These are phyloP conservation scores for Eucalyptus lansdowneana DNA, from an alignment of 345 rosid genomes.

Conservation along the genomic window DNA sequence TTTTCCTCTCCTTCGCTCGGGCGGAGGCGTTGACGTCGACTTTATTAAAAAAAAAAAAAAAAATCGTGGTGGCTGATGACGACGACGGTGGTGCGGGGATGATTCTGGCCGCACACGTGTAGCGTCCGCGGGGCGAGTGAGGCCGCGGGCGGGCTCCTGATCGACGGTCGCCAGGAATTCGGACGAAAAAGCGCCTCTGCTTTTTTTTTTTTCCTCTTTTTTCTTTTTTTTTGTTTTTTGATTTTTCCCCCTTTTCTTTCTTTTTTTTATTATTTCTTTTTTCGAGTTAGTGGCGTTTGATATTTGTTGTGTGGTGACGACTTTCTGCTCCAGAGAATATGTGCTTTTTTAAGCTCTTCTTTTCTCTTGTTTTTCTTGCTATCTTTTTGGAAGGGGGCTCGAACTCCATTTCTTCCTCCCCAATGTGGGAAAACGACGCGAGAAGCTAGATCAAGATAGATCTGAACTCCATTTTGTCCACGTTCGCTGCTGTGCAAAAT, in stretches of 20 bases:
- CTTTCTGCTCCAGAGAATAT: neutral
- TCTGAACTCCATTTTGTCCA: too few species aligned
- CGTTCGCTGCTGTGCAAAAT: too few species aligned
- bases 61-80: neutral
- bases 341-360: neutral
- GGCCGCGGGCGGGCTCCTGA: neutral
- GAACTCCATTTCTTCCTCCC: neutral
- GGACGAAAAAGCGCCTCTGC: neutral
- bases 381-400: neutral
- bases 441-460: too few species aligned
- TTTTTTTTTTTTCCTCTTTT: neutral
- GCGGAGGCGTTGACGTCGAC: neutral
- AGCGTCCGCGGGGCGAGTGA: neutral
- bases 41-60: accelerated
- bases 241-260: accelerated
- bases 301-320: neutral
- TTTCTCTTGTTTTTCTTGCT: neutral
- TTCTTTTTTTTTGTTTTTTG: accelerated
- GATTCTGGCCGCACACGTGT: neutral
- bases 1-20: neutral
- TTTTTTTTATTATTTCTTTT: neutral
- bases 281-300: neutral
- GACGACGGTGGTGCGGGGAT: neutral
- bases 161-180: neutral
- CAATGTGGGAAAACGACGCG: neutral